Conservation (phyloP, 2,329 filamentous ascomycete genomes). For the Diaporthe amygdali region DNA sequence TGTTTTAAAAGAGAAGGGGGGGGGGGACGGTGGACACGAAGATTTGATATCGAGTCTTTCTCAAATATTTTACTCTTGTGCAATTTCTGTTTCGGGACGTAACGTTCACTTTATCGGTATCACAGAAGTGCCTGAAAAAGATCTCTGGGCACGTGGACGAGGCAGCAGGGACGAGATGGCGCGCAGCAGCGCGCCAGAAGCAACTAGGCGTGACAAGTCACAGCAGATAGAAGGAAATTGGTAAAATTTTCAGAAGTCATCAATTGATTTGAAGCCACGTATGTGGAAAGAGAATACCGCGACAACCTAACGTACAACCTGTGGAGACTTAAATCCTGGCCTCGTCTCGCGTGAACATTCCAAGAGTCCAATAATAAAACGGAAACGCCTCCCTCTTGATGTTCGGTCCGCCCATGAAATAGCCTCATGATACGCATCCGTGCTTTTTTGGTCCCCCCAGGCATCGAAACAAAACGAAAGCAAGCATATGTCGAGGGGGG, state of each 20-base stretch:
- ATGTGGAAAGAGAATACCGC: constrained; percentile 6
- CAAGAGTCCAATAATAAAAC: constrained; percentile 13
- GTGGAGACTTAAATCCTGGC: constrained; percentile 16
- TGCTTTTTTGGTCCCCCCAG: constrained; percentile 15
- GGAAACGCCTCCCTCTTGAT: constrained; percentile 20
- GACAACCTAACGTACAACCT: constrained; percentile 9
- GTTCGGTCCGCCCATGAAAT: constrained; percentile 15
- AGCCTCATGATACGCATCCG: constrained; percentile 6
- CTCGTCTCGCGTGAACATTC: constrained; percentile 17
- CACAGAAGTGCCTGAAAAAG: no score
- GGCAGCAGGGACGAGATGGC: no score
- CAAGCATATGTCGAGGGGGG: neutral
- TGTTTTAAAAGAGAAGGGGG: no score
- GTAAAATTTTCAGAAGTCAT: neutral
- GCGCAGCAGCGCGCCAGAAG: no score
- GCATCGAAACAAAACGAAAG: neutral
- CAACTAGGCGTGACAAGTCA: no score
- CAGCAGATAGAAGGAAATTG: neutral
- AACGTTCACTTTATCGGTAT: no score
- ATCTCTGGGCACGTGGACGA: no score
- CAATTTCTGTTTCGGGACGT: no score
- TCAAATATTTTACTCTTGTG: no score
- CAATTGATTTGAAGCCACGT: neutral
- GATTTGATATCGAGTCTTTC: no score
- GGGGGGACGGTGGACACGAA: no score